A percentile compares a stretch with the other conserved stretches of the same genome.
Evolutionary conservation across 1,284 basidiomycete species (phyloP).

Genomic region (Moesziomyces sp.): DNA sequence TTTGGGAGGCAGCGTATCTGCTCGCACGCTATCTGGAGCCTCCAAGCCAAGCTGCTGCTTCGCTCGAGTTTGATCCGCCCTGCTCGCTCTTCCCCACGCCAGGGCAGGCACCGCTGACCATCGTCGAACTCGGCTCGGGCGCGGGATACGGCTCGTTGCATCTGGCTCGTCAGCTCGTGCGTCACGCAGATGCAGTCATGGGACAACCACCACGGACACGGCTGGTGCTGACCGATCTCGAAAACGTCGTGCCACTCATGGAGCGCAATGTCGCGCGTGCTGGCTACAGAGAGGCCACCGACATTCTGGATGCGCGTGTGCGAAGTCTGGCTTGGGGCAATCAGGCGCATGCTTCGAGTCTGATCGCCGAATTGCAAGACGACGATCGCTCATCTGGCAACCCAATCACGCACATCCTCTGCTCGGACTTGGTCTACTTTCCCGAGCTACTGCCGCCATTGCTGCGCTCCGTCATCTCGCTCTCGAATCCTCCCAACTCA

Average conservation of each 20-base stretch:
- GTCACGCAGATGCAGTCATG: conserved; percentile 13
- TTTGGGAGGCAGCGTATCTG: conserved; percentile 65
- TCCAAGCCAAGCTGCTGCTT: background rate
- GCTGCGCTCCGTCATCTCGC: conserved; percentile 55
- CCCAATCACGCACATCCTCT: conserved; percentile 59
- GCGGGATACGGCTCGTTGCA: conserved; percentile 62
- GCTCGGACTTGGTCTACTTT: conserved; percentile 67
- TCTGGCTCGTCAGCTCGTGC: conserved; percentile 46
- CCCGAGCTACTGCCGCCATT: conserved; percentile 63
- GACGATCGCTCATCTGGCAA: background rate
- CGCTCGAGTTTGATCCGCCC: conserved; percentile 58
- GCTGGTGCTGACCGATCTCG: conserved; percentile 62
- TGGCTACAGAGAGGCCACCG: conserved; percentile 11
- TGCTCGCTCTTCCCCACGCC: conserved; percentile 44
- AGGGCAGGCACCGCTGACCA: conserved; percentile 10
- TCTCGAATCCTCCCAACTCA: conserved; percentile 27
- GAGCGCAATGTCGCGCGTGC: conserved; percentile 52
- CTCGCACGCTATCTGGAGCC: conserved; percentile 52
- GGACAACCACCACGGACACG: conserved; percentile 1
- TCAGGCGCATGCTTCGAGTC: conserved; percentile 16
- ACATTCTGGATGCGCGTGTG: conserved; percentile 30
- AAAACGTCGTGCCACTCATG: conserved; percentile 62
- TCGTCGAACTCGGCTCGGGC: conserved; percentile 64
- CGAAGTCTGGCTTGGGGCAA: conserved; percentile 59
- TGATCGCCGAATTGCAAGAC: conserved; percentile 21